Evolutionary conservation across 352 stramenopile species (phyloP), one percentile per base, ranked within the genome.

Genomic region (Peronospora belbahrii): DNA sequence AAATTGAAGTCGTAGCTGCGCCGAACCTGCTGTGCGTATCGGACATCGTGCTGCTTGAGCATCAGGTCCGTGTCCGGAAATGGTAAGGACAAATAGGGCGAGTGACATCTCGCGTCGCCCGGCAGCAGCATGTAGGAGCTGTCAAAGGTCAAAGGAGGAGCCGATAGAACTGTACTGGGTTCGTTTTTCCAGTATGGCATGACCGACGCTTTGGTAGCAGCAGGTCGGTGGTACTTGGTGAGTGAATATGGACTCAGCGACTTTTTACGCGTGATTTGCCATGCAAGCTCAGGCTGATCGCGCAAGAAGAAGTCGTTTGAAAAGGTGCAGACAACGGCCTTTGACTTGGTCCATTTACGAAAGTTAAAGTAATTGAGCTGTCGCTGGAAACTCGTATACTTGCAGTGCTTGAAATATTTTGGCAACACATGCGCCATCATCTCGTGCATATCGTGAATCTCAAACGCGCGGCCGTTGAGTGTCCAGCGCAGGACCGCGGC

Each of bases 291-390:
- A 2, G 75, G 75, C 39, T 80, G 70, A 53, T 87, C 72, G 17
- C 75, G 72, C 34, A 76, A 35, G 60, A 87, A 87, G 47, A 65
- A 83, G 32, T 85, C 73, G 57, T 88, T 87, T 15, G 69, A 83
- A 49, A 91, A 91, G 27, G 80, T 91, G 58, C 80, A 91, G 48
- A 91, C 85, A 34, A 85, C 74, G 7, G 80, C 85, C 59, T 87
- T 80, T 24, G 74, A 83, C 45, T 88, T 88, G 46, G 77, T 88
- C 76, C 76, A 88, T 54, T 91, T 91, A 42, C 74, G 70, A 56
- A 97, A 97, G 19, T 67, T 74, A 70, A 97, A 97, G 59, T 97
- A 95, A 61, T 94, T 96, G 35, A 97, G 69, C 59, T 97, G 87
- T 32, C 89, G 75, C 51, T 95, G 83, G 47, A 97, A 91, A 31